Evolutionary conservation across 495 filamentous ascomycete genomes (phyloP).

Genomic region (Parachaetomium inaequale): DNA sequence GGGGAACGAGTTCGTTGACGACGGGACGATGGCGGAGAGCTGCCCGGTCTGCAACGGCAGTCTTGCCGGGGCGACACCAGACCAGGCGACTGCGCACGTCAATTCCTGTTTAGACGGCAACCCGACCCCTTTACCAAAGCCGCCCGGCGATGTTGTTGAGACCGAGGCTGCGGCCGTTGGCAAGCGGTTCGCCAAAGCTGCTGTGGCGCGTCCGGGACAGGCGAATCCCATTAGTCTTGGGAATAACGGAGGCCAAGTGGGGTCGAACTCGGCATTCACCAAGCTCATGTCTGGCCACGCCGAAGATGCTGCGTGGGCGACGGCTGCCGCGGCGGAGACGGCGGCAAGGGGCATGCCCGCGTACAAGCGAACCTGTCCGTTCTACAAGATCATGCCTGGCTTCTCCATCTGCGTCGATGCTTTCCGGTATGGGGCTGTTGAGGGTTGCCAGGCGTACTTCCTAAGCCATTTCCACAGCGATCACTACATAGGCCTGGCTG

Average conservation of each 20-base stretch:
- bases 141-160: slow-evolving; percentile 20
- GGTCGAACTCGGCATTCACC: slow-evolving; percentile 69
- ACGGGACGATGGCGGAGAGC: slow-evolving; percentile 33
- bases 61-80: slow-evolving; percentile 56
- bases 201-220: slow-evolving; percentile 71
- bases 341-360: slow-evolving; percentile 83
- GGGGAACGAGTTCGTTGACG: slow-evolving; percentile 1
- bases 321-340: slow-evolving; percentile 73
- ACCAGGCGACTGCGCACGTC: slow-evolving; percentile 68
- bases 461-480: slow-evolving; percentile 97
- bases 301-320: slow-evolving; percentile 86
- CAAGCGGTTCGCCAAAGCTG: slow-evolving; percentile 61
- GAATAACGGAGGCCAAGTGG: slow-evolving; percentile 24
- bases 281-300: slow-evolving; percentile 88
- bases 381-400: slow-evolving; percentile 95
- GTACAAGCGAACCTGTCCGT: slow-evolving; percentile 87
- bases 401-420: slow-evolving; percentile 93
- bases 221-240: slow-evolving; percentile 62
- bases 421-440: slow-evolving; percentile 89
- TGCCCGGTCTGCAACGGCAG: slow-evolving; percentile 76
- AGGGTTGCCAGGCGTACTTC: slow-evolving; percentile 93
- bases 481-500: slow-evolving; percentile 88
- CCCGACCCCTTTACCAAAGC: slow-evolving; percentile 47
- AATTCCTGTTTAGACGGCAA: slow-evolving; percentile 91
- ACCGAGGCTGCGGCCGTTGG: slow-evolving; percentile 39